Percentiles rank a stretch among this genome's conserved stretches.
phyloP scores from a whole-genome alignment of 441 rosid species.

The Arabidopsis lyrata region DNA sequence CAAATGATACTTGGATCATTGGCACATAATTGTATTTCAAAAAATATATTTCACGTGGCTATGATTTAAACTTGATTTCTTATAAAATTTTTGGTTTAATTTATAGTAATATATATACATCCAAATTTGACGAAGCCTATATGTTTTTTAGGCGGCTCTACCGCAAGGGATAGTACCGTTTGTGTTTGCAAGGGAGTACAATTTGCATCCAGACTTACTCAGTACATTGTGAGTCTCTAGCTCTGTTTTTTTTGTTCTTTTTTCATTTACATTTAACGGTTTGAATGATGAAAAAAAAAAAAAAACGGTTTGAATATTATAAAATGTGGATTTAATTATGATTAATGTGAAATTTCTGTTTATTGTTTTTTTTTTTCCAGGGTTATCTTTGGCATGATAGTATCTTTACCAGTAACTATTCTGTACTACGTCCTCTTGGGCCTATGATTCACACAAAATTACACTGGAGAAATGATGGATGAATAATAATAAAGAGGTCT shows the following conservation, averaged over 20 bases:
- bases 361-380: constrained; percentile 47
- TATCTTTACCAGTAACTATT: constrained; percentile 74
- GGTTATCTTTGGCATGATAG: constrained; percentile 85
- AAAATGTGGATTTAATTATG: not conserved
- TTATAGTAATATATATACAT: not conserved
- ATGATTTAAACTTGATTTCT: not conserved
- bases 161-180: constrained; percentile 89
- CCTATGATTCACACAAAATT: constrained; percentile 41
- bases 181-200: constrained; percentile 83
- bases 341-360: constrained; percentile 7
- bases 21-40: not conserved
- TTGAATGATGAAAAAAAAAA: no score
- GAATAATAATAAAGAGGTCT: constrained; percentile 29
- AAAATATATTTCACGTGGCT: not conserved
- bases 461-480: not conserved
- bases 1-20: not conserved
- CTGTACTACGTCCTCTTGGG: constrained; percentile 70
- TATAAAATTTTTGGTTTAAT: not conserved
- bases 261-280: not conserved
- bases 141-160: constrained; percentile 67
- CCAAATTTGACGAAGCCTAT: not conserved
- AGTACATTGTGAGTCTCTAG: constrained; percentile 70
- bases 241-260: not conserved
- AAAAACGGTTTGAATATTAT: not conserved
- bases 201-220: constrained; percentile 74